These are phyloP conservation scores for Solanum rostratum DNA, from an alignment of 257 asterid species.

Conservation along the genomic window DNA sequence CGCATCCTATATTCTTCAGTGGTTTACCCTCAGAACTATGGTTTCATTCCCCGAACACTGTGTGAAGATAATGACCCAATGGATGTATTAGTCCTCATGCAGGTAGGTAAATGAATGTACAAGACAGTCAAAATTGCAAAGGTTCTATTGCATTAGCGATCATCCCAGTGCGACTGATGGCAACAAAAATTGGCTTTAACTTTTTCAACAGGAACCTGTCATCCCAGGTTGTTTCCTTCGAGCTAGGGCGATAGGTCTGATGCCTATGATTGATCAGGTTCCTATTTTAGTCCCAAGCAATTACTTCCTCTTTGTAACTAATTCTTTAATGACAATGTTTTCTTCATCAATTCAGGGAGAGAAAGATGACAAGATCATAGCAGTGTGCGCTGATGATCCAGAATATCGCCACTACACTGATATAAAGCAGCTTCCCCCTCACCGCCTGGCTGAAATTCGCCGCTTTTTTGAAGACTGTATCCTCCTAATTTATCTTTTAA, in stretches of 20 bases:
- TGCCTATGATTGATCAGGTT: slow-evolving; percentile 99
- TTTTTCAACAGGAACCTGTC: slow-evolving; percentile 58
- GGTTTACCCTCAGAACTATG: slow-evolving; percentile 94
- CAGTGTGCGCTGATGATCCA: slow-evolving; percentile 96
- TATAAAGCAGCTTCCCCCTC: slow-evolving; percentile 87
- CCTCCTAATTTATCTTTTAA: slow-evolving; percentile 6
- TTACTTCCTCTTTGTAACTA: neutral
- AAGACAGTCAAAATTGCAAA: neutral
- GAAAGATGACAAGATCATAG: slow-evolving; percentile 91
- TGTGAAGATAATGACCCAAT: slow-evolving; percentile 97
- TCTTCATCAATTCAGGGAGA: slow-evolving; percentile 48
- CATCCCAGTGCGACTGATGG: neutral
- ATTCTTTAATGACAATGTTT: neutral
- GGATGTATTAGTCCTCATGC: slow-evolving; percentile 94
- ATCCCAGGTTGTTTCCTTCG: slow-evolving; percentile 91
- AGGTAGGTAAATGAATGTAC: slow-evolving; percentile 28
- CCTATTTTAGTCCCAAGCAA: neutral
- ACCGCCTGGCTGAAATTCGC: slow-evolving; percentile 80
- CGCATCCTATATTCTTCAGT: slow-evolving; percentile 85
- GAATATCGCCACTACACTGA: slow-evolving; percentile 84
- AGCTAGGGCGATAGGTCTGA: slow-evolving; percentile 88
- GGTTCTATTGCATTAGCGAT: neutral
- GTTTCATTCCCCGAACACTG: slow-evolving; percentile 89
- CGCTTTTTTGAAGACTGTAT: slow-evolving; percentile 97
- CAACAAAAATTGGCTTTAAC: neutral